Evolutionary conservation across 345 rosid genomes (phyloP), one percentile per base, ranked within the genome.

Genomic region (Tarenaya hassleriana): DNA sequence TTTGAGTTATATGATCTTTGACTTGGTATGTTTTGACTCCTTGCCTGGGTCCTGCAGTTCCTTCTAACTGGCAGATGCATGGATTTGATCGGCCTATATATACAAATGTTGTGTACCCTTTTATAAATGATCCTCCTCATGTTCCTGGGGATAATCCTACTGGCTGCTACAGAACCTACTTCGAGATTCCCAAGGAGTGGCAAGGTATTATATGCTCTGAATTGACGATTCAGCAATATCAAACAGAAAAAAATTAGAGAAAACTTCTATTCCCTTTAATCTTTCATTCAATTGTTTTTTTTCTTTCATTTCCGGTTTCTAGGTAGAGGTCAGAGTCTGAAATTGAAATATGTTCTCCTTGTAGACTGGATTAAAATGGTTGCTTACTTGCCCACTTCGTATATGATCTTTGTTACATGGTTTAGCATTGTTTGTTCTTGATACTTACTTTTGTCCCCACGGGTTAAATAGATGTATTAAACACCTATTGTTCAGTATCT

Each of bases 1-100:
- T 5, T 34, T 50, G 18, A 20, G 5, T 33, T 21, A 11, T 60
- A 13, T 31, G 29, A 31, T 21, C 15, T 3, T 41, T 18, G 45
- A 10, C 50, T 50, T 74, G 8, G 44, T 52, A 40, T 54, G 52
- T 42, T 37, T 69, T 55, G 56, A 33, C 29, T 29, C 16, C 41
- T 31, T 63, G 55, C 9, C 33, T 67, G 41, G 52, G 56, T 70
- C 71, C 69, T 61, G 27, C 87, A 92, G 96, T 92, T 73, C 98
- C 98, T 73, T 92, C 98, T 40, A 92, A 88, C 54, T 92, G 98
- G 98, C 88, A 92, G 76, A 63, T 80, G 79, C 95, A 92, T 79
- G 98, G 96, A 57, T 92, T 77, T 75, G 98, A 92, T 69, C 74
- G 72, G 41, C 98, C 98, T 41, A 85, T 88, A 56, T 92, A 83